A percentile compares a stretch with the other conserved stretches of the same genome.
Conservation (phyloP, 352 stramenopile species). For the Phytophthora fragariaefolia region DNA sequence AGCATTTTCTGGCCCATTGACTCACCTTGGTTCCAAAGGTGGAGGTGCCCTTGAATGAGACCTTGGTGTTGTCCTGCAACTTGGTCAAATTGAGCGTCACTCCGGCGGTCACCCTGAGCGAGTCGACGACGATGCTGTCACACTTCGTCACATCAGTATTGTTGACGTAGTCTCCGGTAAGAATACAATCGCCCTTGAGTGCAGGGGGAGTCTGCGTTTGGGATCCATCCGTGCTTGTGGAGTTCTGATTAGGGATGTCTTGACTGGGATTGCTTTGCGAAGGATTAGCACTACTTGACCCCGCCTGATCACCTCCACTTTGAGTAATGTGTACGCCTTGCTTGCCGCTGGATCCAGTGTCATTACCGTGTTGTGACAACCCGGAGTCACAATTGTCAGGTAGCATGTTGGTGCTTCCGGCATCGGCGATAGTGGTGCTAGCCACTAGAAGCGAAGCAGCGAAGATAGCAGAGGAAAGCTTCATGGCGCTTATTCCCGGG, state of each 20-base stretch:
- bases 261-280: slow-evolving; percentile 6
- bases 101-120: not conserved
- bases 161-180: not conserved
- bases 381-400: slow-evolving; percentile 16
- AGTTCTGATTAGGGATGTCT: slow-evolving; percentile 9
- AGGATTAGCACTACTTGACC: not conserved
- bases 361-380: slow-evolving; percentile 1
- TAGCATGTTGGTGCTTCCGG: not conserved
- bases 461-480: slow-evolving; percentile 18
- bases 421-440: slow-evolving; percentile 6
- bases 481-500: slow-evolving; percentile 4
- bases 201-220: slow-evolving; percentile 8
- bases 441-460: slow-evolving; percentile 11
- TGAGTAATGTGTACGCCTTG: slow-evolving; percentile 6
- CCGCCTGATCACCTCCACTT: not conserved
- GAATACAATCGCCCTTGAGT: slow-evolving; percentile 20
- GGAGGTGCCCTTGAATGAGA: slow-evolving; percentile 29
- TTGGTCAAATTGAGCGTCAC: not conserved
- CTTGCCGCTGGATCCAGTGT: slow-evolving; percentile 5
- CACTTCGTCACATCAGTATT: not conserved
- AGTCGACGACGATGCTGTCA: not conserved
- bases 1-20: not conserved
- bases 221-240: slow-evolving; percentile 12
- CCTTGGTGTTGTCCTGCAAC: not conserved
- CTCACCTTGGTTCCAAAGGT: slow-evolving; percentile 38